phyloP scores from a whole-genome alignment of 2,329 filamentous ascomycete species.

The Exophiala alcalophila region DNA sequence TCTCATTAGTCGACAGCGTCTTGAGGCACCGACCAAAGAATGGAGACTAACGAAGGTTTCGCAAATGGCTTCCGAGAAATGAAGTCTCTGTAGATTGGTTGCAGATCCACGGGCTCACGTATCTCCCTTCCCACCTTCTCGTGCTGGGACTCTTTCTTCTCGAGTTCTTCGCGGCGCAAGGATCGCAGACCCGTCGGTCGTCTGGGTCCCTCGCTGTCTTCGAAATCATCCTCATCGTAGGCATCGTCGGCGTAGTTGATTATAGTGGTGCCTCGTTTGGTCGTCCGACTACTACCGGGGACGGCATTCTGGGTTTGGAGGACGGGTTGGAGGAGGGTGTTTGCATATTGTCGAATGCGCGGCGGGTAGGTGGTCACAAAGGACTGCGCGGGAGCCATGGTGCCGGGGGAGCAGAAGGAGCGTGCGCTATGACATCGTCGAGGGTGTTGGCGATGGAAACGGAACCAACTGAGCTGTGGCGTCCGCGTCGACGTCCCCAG shows the following conservation, averaged over 20 bases:
- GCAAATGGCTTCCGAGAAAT: constrained; percentile 69
- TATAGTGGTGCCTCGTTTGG: constrained; percentile 91
- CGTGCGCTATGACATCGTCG: constrained; percentile 18
- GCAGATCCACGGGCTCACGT: constrained; percentile 71
- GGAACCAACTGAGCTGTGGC: too few relatives aligned
- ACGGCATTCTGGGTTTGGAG: constrained; percentile 67
- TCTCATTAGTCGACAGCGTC: constrained; percentile 11
- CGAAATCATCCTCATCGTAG: constrained; percentile 70
- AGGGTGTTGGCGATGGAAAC: too few relatives aligned
- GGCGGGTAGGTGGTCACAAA: constrained; percentile 91
- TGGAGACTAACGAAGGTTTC: constrained; percentile 42
- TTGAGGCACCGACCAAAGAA: neutral
- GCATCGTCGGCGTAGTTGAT: constrained; percentile 98
- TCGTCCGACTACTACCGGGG: constrained; percentile 74
- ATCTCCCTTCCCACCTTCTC: constrained; percentile 85
- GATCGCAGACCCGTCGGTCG: constrained; percentile 78
- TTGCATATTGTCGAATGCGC: constrained; percentile 83
- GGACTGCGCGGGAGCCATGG: constrained; percentile 67
- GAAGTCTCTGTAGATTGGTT: constrained; percentile 94
- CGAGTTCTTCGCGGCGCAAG: constrained; percentile 71
- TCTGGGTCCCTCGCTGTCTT: constrained; percentile 64
- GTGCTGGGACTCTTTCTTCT: constrained; percentile 61
- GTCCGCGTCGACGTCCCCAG: too few relatives aligned
- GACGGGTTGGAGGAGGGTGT: constrained; percentile 83
- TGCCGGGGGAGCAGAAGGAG: constrained; percentile 1